These are phyloP conservation scores for Linum tenue DNA, from an alignment of 345 rosid genomes.

Conservation along the genomic window DNA sequence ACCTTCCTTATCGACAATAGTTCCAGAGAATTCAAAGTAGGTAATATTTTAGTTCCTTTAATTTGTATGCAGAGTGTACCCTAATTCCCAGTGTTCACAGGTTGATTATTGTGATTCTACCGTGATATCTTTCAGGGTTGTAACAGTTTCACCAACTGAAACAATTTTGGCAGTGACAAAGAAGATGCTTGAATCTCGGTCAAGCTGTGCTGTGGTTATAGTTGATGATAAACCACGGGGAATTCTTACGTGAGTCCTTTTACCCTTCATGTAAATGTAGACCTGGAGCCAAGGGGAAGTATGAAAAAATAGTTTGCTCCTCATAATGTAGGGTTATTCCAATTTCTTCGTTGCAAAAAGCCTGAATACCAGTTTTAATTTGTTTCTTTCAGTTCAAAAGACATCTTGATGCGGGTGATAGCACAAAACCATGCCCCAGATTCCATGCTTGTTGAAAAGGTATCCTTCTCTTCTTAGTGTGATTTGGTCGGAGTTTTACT, in stretches of 20 bases:
- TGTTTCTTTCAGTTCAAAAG: slow-evolving; percentile 62
- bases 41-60: slow-evolving; percentile 47
- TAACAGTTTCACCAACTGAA: slow-evolving; percentile 71
- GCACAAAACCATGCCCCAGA: slow-evolving; percentile 69
- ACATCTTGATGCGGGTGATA: slow-evolving; percentile 93
- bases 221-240: slow-evolving; percentile 74
- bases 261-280: background rate
- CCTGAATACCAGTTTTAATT: slow-evolving; percentile 3
- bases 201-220: slow-evolving; percentile 68
- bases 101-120: slow-evolving; percentile 15
- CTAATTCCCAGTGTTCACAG: background rate
- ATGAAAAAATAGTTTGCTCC: background rate
- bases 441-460: slow-evolving; percentile 77
- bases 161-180: slow-evolving; percentile 62
- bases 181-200: slow-evolving; percentile 72
- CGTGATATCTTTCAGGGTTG: slow-evolving; percentile 49
- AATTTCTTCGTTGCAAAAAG: slow-evolving; percentile 4
- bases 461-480: slow-evolving; percentile 19
- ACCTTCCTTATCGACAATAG: slow-evolving; percentile 80
- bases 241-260: slow-evolving; percentile 69
- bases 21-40: slow-evolving; percentile 94
- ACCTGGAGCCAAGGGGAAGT: slow-evolving; percentile 2
- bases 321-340: too few relatives aligned
- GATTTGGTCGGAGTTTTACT: background rate
- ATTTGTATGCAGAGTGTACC: slow-evolving; percentile 1